Conservation (phyloP, 345 rosid species). For the Eutrema japonicum region DNA sequence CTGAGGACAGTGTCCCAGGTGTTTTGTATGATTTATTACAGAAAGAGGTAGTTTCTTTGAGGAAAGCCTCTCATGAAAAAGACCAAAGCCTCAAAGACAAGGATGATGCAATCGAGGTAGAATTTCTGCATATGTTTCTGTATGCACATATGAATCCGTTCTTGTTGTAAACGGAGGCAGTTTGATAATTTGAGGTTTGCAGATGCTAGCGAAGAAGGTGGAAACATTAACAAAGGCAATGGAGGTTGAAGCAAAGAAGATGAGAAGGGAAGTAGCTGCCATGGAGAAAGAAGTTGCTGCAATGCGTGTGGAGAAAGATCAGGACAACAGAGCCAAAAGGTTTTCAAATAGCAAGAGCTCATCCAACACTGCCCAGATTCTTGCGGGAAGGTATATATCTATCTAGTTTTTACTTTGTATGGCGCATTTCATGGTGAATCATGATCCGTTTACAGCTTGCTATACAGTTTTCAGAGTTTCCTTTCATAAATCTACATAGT, state of each 20-base stretch:
- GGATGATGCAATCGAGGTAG: slow-evolving; percentile 99
- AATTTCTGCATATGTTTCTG: slow-evolving; percentile 29
- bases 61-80: slow-evolving; percentile 92
- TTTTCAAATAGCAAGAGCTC: slow-evolving; percentile 65
- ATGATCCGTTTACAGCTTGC: neutral
- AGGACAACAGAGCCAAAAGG: slow-evolving; percentile 83
- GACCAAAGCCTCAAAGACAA: slow-evolving; percentile 99
- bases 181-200: slow-evolving; percentile 21
- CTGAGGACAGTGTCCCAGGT: slow-evolving; percentile 77
- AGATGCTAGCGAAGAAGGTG: slow-evolving; percentile 97
- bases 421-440: neutral
- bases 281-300: slow-evolving; percentile 99
- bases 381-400: slow-evolving; percentile 75
- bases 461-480: neutral
- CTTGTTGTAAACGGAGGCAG: neutral
- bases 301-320: slow-evolving; percentile 93
- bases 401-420: neutral
- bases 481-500: neutral
- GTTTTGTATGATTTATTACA: slow-evolving; percentile 87
- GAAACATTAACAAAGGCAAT: slow-evolving; percentile 96
- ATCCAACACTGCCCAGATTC: slow-evolving; percentile 76
- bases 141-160: neutral
- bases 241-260: slow-evolving; percentile 99
- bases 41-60: slow-evolving; percentile 85
- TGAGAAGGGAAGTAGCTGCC: slow-evolving; percentile 98